These are phyloP conservation scores for Heliamphora pulchella DNA, from an alignment of 179 eudicot genomes.

Conservation along the genomic window DNA sequence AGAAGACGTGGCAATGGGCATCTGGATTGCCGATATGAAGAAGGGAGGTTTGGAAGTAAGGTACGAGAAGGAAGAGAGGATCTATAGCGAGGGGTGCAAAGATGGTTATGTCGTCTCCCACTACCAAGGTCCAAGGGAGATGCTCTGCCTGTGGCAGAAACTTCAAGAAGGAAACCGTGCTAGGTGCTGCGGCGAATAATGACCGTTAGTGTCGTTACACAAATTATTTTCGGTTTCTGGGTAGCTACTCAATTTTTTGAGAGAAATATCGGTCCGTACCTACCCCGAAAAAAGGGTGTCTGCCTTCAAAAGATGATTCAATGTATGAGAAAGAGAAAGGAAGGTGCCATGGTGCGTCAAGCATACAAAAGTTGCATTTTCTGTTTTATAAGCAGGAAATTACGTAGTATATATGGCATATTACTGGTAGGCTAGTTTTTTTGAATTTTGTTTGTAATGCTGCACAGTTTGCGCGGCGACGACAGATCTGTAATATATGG, in stretches of 20 bases:
- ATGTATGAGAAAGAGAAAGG: not conserved
- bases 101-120: constrained; percentile 80
- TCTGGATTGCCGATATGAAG: constrained; percentile 78
- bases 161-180: constrained; percentile 60
- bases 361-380: not conserved
- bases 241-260: not conserved
- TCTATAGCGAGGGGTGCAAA: constrained; percentile 61
- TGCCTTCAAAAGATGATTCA: not conserved
- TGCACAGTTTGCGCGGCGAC: not conserved
- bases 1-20: constrained; percentile 98
- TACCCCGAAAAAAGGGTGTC: no score
- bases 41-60: constrained; percentile 56
- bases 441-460: not conserved
- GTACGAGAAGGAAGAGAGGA: constrained; percentile 62
- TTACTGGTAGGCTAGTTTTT: constrained; percentile 1
- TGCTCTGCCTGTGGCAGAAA: constrained; percentile 92
- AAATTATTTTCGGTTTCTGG: not conserved
- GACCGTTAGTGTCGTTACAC: not conserved
- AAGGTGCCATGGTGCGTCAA: not conserved
- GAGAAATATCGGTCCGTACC: no score
- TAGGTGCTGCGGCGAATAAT: constrained; percentile 49
- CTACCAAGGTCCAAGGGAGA: constrained; percentile 81
- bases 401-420: not conserved
- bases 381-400: not conserved
- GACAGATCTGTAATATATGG: constrained; percentile 2